Percentiles rank a stretch among this genome's conserved stretches.
phyloP scores from a whole-genome alignment of 2,329 filamentous ascomycete genomes.

The Calonectria pauciramosa region DNA sequence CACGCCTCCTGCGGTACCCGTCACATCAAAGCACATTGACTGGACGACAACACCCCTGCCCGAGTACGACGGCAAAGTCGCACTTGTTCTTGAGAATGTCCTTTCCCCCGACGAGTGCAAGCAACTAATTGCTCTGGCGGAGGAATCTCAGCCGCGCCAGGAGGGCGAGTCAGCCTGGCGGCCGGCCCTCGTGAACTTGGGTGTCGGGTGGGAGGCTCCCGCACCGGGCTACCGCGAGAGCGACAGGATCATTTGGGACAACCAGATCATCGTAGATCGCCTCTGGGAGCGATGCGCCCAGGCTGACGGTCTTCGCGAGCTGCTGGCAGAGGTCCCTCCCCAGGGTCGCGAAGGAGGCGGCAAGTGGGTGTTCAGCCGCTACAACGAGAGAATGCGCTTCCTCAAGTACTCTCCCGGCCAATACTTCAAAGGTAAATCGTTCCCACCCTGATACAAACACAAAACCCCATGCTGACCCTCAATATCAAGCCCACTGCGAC shows the following conservation, averaged over 20 bases:
- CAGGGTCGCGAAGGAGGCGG: slow-evolving; percentile 39
- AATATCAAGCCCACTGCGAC: slow-evolving; percentile 73
- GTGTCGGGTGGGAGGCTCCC: slow-evolving; percentile 70
- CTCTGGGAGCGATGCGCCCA: slow-evolving; percentile 72
- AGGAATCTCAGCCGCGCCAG: slow-evolving; percentile 60
- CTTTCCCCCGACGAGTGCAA: slow-evolving; percentile 70
- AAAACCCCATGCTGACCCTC: background rate
- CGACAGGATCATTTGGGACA: slow-evolving; percentile 84
- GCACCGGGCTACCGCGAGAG: slow-evolving; percentile 73
- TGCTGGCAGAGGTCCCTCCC: slow-evolving; percentile 53
- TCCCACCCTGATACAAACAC: background rate
- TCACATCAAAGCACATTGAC: slow-evolving; percentile 63
- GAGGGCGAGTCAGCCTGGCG: slow-evolving; percentile 66
- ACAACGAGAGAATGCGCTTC: slow-evolving; percentile 83
- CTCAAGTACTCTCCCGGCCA: slow-evolving; percentile 79
- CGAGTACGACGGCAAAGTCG: slow-evolving; percentile 66
- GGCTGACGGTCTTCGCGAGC: slow-evolving; percentile 56
- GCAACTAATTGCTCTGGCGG: slow-evolving; percentile 64
- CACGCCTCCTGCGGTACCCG: slow-evolving; percentile 52
- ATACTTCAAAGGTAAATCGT: slow-evolving; percentile 72
- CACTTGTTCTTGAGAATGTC: slow-evolving; percentile 72
- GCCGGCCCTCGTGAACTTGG: slow-evolving; percentile 77
- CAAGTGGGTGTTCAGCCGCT: slow-evolving; percentile 60
- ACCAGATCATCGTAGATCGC: slow-evolving; percentile 70
- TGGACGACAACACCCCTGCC: slow-evolving; percentile 64